A percentile compares a stretch with the other conserved stretches of the same genome.
phyloP scores from a whole-genome alignment of 2,329 filamentous ascomycete genomes.

The Microsporum ferrugineum region DNA sequence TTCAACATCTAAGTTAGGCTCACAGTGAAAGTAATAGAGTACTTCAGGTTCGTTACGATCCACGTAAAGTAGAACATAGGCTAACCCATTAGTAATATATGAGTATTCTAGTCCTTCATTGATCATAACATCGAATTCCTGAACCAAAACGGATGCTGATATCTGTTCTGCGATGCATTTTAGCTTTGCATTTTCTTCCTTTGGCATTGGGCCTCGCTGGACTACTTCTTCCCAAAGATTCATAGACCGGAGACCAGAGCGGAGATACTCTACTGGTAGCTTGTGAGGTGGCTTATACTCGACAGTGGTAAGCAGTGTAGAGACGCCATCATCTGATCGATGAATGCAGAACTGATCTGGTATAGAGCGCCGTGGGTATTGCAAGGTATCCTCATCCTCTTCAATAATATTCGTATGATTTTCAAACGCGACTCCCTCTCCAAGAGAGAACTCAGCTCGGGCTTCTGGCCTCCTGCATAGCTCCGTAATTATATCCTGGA shows the following conservation, averaged over 20 bases:
- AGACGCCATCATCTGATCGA: background rate
- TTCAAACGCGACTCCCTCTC: constrained; percentile 16
- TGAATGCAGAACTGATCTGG: constrained; percentile 17
- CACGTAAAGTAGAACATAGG: constrained; percentile 13
- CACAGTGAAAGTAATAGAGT: constrained; percentile 21
- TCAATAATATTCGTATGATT: constrained; percentile 13
- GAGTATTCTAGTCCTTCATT: constrained; percentile 11
- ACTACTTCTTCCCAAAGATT: constrained; percentile 17
- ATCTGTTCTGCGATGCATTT: constrained; percentile 18
- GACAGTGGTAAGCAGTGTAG: constrained; percentile 8
- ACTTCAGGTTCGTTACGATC: constrained; percentile 16
- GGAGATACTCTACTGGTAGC: constrained; percentile 12
- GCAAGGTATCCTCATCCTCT: constrained; percentile 4
- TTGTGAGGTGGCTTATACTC: constrained; percentile 19
- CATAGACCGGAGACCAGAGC: constrained; percentile 11
- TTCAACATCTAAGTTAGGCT: constrained; percentile 17
- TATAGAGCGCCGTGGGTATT: constrained; percentile 4
- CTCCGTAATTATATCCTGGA: constrained; percentile 17
- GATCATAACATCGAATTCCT: constrained; percentile 13
- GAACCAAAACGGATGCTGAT: constrained; percentile 12
- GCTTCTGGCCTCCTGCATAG: constrained; percentile 14
- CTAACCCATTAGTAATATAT: constrained; percentile 7
- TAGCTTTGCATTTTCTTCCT: constrained; percentile 12
- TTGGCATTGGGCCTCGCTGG: constrained; percentile 12
- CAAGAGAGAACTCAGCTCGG: background rate